These are phyloP conservation scores for Thraustochytrium sp. DNA, from an alignment of 352 stramenopile species.

Conservation along the genomic window DNA sequence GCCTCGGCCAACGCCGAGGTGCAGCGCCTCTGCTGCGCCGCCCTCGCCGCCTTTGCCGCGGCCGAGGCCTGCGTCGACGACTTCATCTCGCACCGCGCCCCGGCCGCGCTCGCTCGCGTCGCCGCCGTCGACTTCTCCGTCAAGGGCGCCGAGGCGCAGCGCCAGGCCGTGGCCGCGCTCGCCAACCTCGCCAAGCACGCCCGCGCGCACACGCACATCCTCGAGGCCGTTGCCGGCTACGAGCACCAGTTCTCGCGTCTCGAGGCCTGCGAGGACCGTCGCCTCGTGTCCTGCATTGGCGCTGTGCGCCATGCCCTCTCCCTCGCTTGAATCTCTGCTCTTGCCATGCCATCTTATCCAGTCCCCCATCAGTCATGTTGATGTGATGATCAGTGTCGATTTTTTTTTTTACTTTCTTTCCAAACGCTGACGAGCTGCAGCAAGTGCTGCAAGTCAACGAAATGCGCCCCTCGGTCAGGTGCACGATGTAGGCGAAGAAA, in stretches of 20 bases:
- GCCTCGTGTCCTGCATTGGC: neutral
- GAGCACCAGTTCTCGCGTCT: neutral
- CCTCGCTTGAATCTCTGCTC: neutral
- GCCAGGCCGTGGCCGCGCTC: slow-evolving; percentile 6
- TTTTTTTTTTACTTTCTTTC: neutral
- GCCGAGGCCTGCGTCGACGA: neutral
- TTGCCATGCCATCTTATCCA: neutral
- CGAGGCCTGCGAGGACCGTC: neutral
- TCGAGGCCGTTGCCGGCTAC: neutral
- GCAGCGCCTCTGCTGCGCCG: slow-evolving; percentile 16
- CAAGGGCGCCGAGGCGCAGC: neutral
- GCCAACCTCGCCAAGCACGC: neutral
- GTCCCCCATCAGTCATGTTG: neutral
- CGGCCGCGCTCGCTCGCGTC: neutral
- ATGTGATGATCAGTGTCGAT: neutral
- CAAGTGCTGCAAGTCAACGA: neutral
- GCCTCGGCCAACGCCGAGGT: neutral
- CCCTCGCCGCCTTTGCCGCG: neutral
- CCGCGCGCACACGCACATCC: neutral
- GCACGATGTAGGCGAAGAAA: too few species aligned
- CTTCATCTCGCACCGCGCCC: neutral
- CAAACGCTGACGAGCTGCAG: neutral
- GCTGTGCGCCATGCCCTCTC: neutral
- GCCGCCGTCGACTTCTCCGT: neutral
- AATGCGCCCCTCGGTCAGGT: neutral